phyloP scores from a whole-genome alignment of 306 rosid species.

The Biancaea sappan region DNA sequence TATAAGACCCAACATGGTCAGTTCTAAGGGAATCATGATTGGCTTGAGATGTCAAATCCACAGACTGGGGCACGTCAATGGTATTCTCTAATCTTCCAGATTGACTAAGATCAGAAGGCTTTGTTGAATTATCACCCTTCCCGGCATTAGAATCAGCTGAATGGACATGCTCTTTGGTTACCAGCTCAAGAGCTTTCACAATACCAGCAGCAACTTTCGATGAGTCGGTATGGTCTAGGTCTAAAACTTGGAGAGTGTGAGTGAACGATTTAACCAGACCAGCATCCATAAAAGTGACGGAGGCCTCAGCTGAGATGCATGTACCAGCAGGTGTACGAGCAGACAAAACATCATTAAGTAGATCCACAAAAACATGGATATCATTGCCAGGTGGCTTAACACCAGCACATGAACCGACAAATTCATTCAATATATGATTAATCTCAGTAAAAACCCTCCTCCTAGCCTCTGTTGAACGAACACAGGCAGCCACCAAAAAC shows the following conservation, averaged over 20 bases:
- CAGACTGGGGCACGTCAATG: constrained; percentile 61
- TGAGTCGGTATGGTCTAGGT: constrained; percentile 87
- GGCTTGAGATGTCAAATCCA: constrained; percentile 65
- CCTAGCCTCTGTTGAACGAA: constrained; percentile 96
- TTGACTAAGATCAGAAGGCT: constrained; percentile 65
- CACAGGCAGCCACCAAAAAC: constrained; percentile 90
- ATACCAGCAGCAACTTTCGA: constrained; percentile 87
- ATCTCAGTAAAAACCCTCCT: constrained; percentile 82
- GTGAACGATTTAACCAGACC: constrained; percentile 80
- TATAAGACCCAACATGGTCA: constrained; percentile 65
- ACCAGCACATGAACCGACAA: constrained; percentile 65
- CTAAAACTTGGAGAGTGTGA: constrained; percentile 72
- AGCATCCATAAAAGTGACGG: constrained; percentile 82
- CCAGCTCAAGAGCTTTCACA: constrained; percentile 89
- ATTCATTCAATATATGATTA: constrained; percentile 63
- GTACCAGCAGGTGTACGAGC: constrained; percentile 94
- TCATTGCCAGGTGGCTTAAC: constrained; percentile 66
- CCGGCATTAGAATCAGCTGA: constrained; percentile 64
- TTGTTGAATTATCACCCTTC: constrained; percentile 66
- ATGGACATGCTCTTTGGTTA: constrained; percentile 83
- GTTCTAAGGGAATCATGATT: constrained; percentile 60
- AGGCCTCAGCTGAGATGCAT: constrained; percentile 81
- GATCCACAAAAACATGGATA: constrained; percentile 78
- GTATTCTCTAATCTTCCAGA: constrained; percentile 51
- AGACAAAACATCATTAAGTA: constrained; percentile 81